Evolutionary conservation across 768 basidiomycete species (phyloP).

Genomic region (Rhizopogon vinicolor): DNA sequence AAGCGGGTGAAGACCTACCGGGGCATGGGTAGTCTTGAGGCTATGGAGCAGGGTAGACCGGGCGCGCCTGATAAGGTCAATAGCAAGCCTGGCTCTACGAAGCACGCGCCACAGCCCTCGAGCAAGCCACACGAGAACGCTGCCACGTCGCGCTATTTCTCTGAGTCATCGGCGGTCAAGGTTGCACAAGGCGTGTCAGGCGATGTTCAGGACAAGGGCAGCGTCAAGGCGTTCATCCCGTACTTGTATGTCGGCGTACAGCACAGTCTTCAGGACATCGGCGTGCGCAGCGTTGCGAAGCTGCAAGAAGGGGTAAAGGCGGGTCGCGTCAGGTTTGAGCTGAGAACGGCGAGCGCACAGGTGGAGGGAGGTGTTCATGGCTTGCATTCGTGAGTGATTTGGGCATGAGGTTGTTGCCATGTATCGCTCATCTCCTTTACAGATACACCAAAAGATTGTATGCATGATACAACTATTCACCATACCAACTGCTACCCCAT

Average conservation of each 20-base stretch:
- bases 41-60: constrained; percentile 78
- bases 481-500: not conserved
- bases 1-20: constrained; percentile 98
- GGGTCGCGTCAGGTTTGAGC: constrained; percentile 81
- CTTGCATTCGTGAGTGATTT: constrained; percentile 76
- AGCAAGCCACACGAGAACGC: constrained; percentile 73
- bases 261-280: constrained; percentile 93
- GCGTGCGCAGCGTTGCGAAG: constrained; percentile 61
- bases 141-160: constrained; percentile 77
- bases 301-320: constrained; percentile 61
- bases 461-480: constrained; percentile 22
- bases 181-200: constrained; percentile 96
- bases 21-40: constrained; percentile 95
- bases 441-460: constrained; percentile 59
- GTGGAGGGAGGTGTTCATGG: constrained; percentile 96
- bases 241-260: constrained; percentile 80
- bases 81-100: constrained; percentile 28
- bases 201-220: constrained; percentile 97
- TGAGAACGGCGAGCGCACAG: constrained; percentile 93
- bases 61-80: constrained; percentile 15
- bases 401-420: constrained; percentile 2
- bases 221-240: constrained; percentile 87
- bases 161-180: constrained; percentile 71
- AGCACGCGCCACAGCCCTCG: constrained; percentile 46
- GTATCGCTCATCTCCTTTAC: constrained; percentile 2